Evolutionary conservation across 2,329 filamentous ascomycete genomes (phyloP).

Genomic region (Acrocalymma vagum): DNA sequence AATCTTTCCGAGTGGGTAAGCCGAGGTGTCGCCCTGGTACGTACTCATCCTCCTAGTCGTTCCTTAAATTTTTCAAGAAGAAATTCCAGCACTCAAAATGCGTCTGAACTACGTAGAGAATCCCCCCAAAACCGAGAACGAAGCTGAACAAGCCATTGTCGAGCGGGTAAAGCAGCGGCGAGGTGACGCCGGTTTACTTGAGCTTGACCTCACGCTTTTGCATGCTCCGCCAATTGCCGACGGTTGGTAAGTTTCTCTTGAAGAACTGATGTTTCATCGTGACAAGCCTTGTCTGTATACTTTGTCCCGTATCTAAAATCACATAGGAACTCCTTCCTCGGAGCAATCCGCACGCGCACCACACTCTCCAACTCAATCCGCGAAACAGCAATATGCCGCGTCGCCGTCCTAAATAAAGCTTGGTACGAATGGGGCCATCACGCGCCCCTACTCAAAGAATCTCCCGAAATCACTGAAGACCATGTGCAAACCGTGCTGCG

Average conservation of each 20-base stretch:
- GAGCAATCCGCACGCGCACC: slow-evolving; percentile 63
- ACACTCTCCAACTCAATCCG: slow-evolving; percentile 63
- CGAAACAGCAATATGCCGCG: slow-evolving; percentile 82
- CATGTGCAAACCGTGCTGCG: slow-evolving; percentile 39
- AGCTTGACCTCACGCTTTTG: slow-evolving; percentile 62
- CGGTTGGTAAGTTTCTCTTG: slow-evolving; percentile 54
- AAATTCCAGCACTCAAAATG: slow-evolving; percentile 48
- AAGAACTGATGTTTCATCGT: neutral
- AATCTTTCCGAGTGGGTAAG: slow-evolving; percentile 16
- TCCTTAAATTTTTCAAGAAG: too few relatives aligned
- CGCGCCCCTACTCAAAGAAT: slow-evolving; percentile 65
- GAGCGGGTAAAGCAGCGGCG: slow-evolving; percentile 60
- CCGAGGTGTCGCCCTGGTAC: slow-evolving; percentile 1
- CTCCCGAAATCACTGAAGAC: slow-evolving; percentile 66
- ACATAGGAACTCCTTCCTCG: slow-evolving; percentile 62
- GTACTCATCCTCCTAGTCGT: too few relatives aligned
- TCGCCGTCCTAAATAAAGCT: slow-evolving; percentile 80
- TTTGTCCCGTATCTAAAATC: neutral
- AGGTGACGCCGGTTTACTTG: slow-evolving; percentile 58
- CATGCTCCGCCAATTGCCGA: slow-evolving; percentile 65
- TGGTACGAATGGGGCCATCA: slow-evolving; percentile 90
- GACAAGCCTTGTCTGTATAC: neutral
- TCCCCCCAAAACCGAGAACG: slow-evolving; percentile 55
- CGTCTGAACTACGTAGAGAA: slow-evolving; percentile 63
- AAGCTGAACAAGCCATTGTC: slow-evolving; percentile 60